A percentile compares a stretch with the other conserved stretches of the same genome.
Evolutionary conservation across 805 yeast species (phyloP).

Genomic region (Wickerhamiella slavikovae): DNA sequence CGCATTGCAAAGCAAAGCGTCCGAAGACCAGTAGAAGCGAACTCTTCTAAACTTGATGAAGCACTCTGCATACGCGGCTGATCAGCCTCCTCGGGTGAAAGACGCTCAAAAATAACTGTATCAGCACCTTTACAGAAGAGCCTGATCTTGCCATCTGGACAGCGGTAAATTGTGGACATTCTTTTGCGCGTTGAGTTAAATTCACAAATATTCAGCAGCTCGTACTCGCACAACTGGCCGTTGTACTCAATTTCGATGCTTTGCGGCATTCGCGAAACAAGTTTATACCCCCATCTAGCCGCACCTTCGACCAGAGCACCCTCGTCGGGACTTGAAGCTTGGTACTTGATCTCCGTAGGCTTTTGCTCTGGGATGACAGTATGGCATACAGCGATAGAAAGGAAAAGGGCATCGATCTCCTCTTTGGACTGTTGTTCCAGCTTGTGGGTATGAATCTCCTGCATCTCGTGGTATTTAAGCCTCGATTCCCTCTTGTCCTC

Average conservation of each 20-base stretch:
- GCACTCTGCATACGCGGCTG: no score
- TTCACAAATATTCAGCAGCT: slow-evolving; percentile 78
- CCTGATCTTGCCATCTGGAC: slow-evolving; percentile 83
- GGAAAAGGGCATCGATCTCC: slow-evolving; percentile 54
- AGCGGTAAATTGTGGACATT: slow-evolving; percentile 86
- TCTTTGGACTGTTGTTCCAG: slow-evolving; percentile 24
- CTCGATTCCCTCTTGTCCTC: slow-evolving; percentile 81
- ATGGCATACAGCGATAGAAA: slow-evolving; percentile 78
- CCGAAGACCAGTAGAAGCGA: slow-evolving; percentile 87
- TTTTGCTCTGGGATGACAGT: slow-evolving; percentile 87
- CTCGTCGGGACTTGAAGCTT: slow-evolving; percentile 98
- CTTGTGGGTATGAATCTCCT: slow-evolving; percentile 29
- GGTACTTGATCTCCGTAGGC: slow-evolving; percentile 49
- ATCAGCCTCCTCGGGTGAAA: slow-evolving; percentile 57
- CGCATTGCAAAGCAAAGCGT: slow-evolving; percentile 84
- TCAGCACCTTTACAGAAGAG: slow-evolving; percentile 95
- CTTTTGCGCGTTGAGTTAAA: slow-evolving; percentile 94
- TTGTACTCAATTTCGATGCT: slow-evolving; percentile 43
- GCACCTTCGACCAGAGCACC: slow-evolving; percentile 98
- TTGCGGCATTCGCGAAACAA: slow-evolving; percentile 69
- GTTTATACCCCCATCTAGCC: slow-evolving; percentile 67
- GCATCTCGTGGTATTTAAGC: slow-evolving; percentile 56
- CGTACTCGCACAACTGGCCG: slow-evolving; percentile 39
- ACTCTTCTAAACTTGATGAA: slow-evolving; percentile 74
- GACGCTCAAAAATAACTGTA: slow-evolving; percentile 77